Base-by-base conservation (phyloP, 495 filamentous ascomycete species). In the Mytilinidion resinicola region DNA sequence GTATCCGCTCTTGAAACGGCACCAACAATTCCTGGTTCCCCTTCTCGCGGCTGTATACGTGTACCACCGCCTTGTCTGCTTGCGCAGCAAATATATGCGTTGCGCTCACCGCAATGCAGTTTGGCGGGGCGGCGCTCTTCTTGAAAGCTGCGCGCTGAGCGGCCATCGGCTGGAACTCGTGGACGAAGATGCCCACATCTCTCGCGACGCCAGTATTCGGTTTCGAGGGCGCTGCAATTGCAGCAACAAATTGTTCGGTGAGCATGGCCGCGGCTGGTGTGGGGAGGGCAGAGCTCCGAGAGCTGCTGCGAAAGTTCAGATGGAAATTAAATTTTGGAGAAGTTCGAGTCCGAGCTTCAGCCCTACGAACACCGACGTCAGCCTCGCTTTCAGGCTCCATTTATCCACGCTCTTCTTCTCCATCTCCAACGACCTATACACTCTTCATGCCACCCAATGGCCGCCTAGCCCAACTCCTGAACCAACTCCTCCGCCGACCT, bases 71-170 rank as follows among this genome's bases (percentile, higher is more conserved):
- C 71, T 96, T 97, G 38, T 89, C 91, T 12, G 82, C 80, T 68
- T 98, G 93, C 8, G 88, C 92, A 1, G 92, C 84, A 66, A 95
- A 98, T 36, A 97, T 79, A 69, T 98, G 93, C 19, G 85, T 85
- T 39, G 83, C 77, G 68, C 81, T 96, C 57, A 89, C 80, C 34
- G 89, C 93, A 25, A 98, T 74, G 60, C 88, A 85, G 71, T 91
- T 89, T 46, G 80, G 74, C 20, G 84, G 76, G 8, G 87, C 85
- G 35, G 89, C 90, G 74, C 88, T 95, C 76, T 95, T 96, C 80
- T 96, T 97, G 80, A 95, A 95, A 60, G 82, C 82, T 57, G 80
- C 78, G 66, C 84, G 85, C 61, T 88, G 78, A 7, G 81, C 77
- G 55, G 84, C 80, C 48, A 82, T 76, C 48, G 91, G 88, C 65